phyloP scores from a whole-genome alignment of 1,284 basidiomycete genomes.

The Cutaneotrichosporon sp. region DNA sequence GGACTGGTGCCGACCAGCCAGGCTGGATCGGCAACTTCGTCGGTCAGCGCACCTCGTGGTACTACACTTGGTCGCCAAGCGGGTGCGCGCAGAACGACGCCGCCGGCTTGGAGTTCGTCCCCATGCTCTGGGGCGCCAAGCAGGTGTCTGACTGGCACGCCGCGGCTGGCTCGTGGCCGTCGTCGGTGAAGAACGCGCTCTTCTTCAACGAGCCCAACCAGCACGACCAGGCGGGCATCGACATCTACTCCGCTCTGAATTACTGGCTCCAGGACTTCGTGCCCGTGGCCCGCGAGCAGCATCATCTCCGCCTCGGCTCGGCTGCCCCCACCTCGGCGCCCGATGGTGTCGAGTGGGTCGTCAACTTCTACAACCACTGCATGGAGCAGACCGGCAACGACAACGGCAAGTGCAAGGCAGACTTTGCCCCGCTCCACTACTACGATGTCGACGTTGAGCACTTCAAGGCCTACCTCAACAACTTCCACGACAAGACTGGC shows the following conservation, averaged over 20 bases:
- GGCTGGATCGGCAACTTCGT: slow-evolving; percentile 55
- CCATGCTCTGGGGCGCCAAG: slow-evolving; percentile 69
- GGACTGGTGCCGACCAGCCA: background rate
- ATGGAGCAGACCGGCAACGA: slow-evolving; percentile 24
- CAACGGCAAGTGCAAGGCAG: slow-evolving; percentile 32
- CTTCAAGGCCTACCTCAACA: slow-evolving; percentile 50
- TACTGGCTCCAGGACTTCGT: slow-evolving; percentile 66
- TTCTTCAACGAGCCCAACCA: slow-evolving; percentile 69
- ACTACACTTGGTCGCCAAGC: slow-evolving; percentile 17
- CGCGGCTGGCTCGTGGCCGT: slow-evolving; percentile 51
- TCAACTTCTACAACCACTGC: slow-evolving; percentile 61
- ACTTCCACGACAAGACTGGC: slow-evolving; percentile 43
- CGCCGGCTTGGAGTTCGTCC: slow-evolving; percentile 59
- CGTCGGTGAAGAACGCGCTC: slow-evolving; percentile 59
- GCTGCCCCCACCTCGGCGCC: slow-evolving; percentile 22
- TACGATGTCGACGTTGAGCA: slow-evolving; percentile 39
- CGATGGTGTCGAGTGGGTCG: slow-evolving; percentile 58
- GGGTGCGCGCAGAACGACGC: slow-evolving; percentile 23
- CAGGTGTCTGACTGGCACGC: slow-evolving; percentile 41
- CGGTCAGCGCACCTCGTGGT: slow-evolving; percentile 7
- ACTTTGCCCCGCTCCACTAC: slow-evolving; percentile 51
- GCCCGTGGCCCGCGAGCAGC: slow-evolving; percentile 40
- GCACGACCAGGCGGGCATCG: slow-evolving; percentile 59
- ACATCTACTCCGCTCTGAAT: background rate
- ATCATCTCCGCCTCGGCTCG: slow-evolving; percentile 54